Evolutionary conservation across 192 early-diverging fungal species (phyloP), one percentile per base, ranked within the genome.

Genomic region (Rhizoclosmatium globosum): DNA sequence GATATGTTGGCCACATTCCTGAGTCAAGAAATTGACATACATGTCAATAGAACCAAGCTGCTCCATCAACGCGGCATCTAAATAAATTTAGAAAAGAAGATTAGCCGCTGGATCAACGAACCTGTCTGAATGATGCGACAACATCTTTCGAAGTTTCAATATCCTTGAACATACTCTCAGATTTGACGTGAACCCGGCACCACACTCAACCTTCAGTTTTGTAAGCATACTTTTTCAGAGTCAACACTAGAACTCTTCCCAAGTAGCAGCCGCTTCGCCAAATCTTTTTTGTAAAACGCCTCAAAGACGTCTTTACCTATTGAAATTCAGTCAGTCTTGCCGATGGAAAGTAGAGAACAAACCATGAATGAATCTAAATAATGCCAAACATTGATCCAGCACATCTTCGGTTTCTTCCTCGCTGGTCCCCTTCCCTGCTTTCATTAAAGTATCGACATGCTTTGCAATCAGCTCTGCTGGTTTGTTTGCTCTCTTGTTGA

Each of bases 131-230:
- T 43, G 87, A 85, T 19, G 71, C 64, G 78, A 90, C 87, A 65
- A 97, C 76, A 67, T 97, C 94, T 17, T 85, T 84, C 0, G 98
- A 97, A 0, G 91, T 77, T 23, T 93, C 93, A 77, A 99, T 95
- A 79, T 99, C 98, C 68, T 94, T 95, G 81, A 99, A 93, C 97
- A 99, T 99, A 11, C 92, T 94, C 73, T 99, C 98, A 99, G 86
- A 41, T 95, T 93, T 42, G 92, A 93, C 41, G 98, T 99, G 82
- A 95, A 99, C 15, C 90, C 94, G 3, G 91, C 83, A 1, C 98
- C 97, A 79, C 97, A 99, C 84, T 99, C 98, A 76, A 79, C 81
- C 88, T 79, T 96, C 50, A 99, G 85, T 78, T 93, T 95, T 43
- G 86, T 82, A 47, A 99, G 71, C 90, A 99, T 94, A 74, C 89